phyloP scores from a whole-genome alignment of 2,329 filamentous ascomycete species.

The Monilinia vaccinii-corymbosi region DNA sequence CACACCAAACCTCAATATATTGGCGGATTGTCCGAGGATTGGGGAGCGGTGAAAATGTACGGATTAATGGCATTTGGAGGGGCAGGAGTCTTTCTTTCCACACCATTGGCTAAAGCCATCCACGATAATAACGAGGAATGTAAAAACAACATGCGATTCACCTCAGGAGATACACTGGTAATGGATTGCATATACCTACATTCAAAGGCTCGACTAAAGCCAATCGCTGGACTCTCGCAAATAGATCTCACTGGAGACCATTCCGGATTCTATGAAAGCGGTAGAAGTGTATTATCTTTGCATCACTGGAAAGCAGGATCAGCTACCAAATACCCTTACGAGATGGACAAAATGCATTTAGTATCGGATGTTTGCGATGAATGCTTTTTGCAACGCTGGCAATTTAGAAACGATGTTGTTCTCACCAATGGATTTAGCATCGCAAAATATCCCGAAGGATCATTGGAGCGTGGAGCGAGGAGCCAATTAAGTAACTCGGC shows the following conservation, averaged over 20 bases:
- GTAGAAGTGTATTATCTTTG: conserved; percentile 23
- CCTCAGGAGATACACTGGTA: conserved; percentile 26
- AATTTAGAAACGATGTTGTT: conserved; percentile 35
- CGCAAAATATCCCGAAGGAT: conserved; percentile 28
- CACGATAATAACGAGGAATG: conserved; percentile 23
- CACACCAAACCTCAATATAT: conserved; percentile 23
- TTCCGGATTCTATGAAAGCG: conserved; percentile 28
- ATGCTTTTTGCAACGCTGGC: conserved; percentile 38
- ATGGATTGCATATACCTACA: conserved; percentile 27
- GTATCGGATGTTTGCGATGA: conserved; percentile 29
- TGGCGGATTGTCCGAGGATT: conserved; percentile 26
- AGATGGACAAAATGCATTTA: conserved; percentile 28
- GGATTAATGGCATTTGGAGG: conserved; percentile 29
- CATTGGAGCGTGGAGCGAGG: neutral
- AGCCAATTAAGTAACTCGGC: neutral
- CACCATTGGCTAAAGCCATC: conserved; percentile 22
- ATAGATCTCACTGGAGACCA: conserved; percentile 28
- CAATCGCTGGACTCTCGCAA: conserved; percentile 24
- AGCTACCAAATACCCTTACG: conserved; percentile 22
- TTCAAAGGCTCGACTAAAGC: conserved; percentile 22
- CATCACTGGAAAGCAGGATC: conserved; percentile 29
- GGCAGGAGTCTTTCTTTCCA: conserved; percentile 24
- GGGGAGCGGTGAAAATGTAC: conserved; percentile 28
- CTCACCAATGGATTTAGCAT: conserved; percentile 40
- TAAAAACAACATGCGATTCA: conserved; percentile 22